Evolutionary conservation across 2,329 filamentous ascomycete species (phyloP), one percentile per base, ranked within the genome.

Genomic region (Dichotomopilus funicola): DNA sequence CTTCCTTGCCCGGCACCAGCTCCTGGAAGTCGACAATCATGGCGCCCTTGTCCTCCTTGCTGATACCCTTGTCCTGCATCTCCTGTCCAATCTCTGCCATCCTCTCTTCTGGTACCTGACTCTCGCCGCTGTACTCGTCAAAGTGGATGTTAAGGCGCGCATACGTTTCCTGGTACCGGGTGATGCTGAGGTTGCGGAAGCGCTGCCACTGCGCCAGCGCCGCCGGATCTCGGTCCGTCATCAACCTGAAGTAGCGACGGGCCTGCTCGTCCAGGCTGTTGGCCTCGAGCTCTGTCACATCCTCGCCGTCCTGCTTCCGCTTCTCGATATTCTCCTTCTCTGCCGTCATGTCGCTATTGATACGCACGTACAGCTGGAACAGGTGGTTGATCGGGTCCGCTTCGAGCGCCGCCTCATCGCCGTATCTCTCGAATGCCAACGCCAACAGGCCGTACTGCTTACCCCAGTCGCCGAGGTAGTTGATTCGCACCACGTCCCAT

Each of bases 381-480:
- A 94, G 75, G 68, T 94, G 89, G 69, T 88, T 87, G 66, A 92
- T 90, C 10, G 89, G 88, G 65, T 92, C 88, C 48, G 78, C 77
- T 60, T 80, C 70, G 10, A 94, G 77, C 57, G 83, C 81, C 62
- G 86, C 83, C 70, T 92, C 88, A 58, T 80, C 82, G 35, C 89
- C 89, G 67, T 87, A 91, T 64, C 81, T 82, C 67, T 88, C 79
- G 68, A 86, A 94, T 0, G 86, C 88, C 54, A 91, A 76, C 4
- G 87, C 87, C 61, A 91, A 73, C 19, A 91, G 78, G 62, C 80
- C 80, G 61, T 83, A 89, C 71, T 89, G 87, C 75, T 89, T 89
- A 43, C 88, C 88, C 88, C 88, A 91, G 70, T 90, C 86, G 53
- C 87, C 87, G 5, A 89, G 78, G 70, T 89, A 89, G 74, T 91